Evolutionary conservation across 306 rosid species (phyloP).

Genomic region (Geum urbanum): DNA sequence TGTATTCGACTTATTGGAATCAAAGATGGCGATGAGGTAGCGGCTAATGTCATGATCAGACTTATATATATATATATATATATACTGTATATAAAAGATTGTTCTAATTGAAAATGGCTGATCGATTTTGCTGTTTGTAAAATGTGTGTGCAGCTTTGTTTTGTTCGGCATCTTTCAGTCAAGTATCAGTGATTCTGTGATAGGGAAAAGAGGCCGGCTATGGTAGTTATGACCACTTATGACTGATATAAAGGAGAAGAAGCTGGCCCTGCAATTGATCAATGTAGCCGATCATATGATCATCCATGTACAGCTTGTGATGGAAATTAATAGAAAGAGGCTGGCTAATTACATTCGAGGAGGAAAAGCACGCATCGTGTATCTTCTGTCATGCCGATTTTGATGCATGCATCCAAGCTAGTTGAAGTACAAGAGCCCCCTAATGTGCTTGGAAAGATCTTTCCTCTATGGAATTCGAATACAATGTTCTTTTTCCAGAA

Average conservation of each 20-base stretch:
- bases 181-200: not conserved
- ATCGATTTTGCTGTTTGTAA: not conserved
- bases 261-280: not conserved
- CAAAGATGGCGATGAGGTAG: conserved; percentile 49
- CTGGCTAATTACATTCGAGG: not conserved
- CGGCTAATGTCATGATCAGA: not conserved
- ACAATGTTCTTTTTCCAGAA: not conserved
- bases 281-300: not conserved
- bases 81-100: not conserved
- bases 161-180: conserved; percentile 29
- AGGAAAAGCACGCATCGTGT: not conserved
- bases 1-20: conserved; percentile 33
- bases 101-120: not conserved
- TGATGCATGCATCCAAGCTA: not conserved
- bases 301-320: not conserved
- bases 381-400: not conserved
- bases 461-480: not conserved
- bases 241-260: not conserved
- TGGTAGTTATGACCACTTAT: not conserved
- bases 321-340: not conserved
- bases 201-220: not conserved
- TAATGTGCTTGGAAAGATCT: not conserved
- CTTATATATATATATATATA: too few relatives aligned
- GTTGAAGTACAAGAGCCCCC: not conserved
- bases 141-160: conserved; percentile 27